Evolutionary conservation across 331 rosid species (phyloP), one percentile per base, ranked within the genome.

Genomic region (Malus hybrid): DNA sequence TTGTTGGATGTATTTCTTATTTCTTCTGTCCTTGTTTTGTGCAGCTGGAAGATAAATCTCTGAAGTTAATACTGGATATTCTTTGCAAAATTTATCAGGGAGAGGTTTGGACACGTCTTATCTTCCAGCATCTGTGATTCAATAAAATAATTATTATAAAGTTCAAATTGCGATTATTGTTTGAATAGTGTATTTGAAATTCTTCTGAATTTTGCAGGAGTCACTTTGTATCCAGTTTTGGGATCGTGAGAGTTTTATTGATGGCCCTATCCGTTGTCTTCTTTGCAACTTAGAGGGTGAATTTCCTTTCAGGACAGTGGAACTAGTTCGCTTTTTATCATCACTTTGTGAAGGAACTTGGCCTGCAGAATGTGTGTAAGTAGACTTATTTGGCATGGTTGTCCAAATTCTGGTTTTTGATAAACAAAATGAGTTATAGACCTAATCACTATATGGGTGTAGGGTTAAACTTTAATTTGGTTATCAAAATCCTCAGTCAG

Each of bases 351-450:
- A 90, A 83, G 97, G 97, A 77, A 63, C 87, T 44, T 94, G 97
- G 99, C 89, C 99, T 27, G 90, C 99, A 78, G 95, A 92, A 79
- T 92, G 99, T 64, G 97, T 86, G 99, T 92, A 77, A 92, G 97
- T 86, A 74, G 68, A 28, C 71, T 67, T 56, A 29, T 32, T 73
- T 44, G 29, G 61, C 69, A 55, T 60, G 57, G 27, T 44, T 7
- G 29, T 61, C 15, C 2, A 27, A 24, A 73, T 18, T 68, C 29
- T 57, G 55, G 55, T 33, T 57, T 34, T 60, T 60, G 42, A 42
- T 60, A 46, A 42, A 44, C 59, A 27, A 61, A 36, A 36, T 59
- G 56, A 73, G 36, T 67, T 57, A 9, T 39, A 15, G 32, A 54
- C 8, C 29, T 71, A 5, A 7, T 59, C 28, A 4, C 68, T 19